Base-by-base conservation (phyloP, 306 rosid species). In the Rosa rugosa region DNA sequence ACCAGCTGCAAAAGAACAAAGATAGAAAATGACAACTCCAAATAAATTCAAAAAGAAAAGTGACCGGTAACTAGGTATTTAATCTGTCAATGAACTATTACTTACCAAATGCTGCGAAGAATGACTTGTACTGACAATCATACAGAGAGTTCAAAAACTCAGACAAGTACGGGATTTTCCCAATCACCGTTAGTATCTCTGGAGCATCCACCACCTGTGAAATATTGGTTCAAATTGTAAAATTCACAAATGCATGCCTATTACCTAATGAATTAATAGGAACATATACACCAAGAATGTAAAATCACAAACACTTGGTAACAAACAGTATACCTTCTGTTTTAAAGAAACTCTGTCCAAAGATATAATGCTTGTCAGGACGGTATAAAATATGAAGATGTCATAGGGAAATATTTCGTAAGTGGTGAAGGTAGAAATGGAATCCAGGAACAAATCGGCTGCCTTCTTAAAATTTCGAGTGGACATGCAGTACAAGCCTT, bases 171-270 rank as follows among this genome's bases (percentile, higher is more conserved):
- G 92, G 96, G 62, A 95, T 89, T 86, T 95, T 95, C 73, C 97
- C 99, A 72, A 95, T 93, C 84, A 95, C 98, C 0, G 99, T 84
- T 86, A 95, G 79, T 66, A 95, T 95, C 90, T 93, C 99, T 1
- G 98, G 98, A 73, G 99, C 98, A 86, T 95, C 99, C 42, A 91
- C 98, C 27, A 90, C 99, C 98, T 95, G 84, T 77, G 38, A 70
- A 64, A 84, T 18, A 79, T 77, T 44, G 70, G 47, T 49, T 6
- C 5, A 41, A 31, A 69, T 81, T 78, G 70, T 18, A 41, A 38
- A 67, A 36, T 25, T 46, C 38, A 12, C n/a, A 42, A 11, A 73
- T 44, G 64, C 77, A 73, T 5, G 73, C 16, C 6, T 44, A 60
- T 51, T 68, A 46, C 31, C 34, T 49, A 25, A n/a, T 71, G 72